Conservation (phyloP, 805 yeast species). For the Citeromyces matritensis region DNA sequence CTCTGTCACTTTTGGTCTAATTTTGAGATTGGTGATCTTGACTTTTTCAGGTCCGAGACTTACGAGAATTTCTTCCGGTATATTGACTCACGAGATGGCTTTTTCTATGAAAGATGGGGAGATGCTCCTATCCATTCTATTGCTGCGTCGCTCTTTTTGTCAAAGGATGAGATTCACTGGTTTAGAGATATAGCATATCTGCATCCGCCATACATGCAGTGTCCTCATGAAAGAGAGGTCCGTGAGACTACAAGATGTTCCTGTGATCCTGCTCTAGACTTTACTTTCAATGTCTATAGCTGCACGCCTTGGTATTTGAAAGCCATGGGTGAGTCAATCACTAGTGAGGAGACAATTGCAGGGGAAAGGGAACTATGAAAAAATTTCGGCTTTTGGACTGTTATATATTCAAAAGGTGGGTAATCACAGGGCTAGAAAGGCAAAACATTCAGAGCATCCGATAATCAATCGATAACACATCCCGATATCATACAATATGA, state of each 20-base stretch:
- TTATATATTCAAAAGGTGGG: too few relatives aligned
- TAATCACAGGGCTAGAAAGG: too few relatives aligned
- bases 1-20: conserved; percentile 77
- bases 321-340: conserved; percentile 2
- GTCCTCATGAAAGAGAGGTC: conserved; percentile 10
- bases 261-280: conserved; percentile 15
- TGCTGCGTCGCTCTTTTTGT: conserved; percentile 19
- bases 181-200: conserved; percentile 16
- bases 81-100: conserved; percentile 60
- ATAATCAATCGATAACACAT: too few relatives aligned
- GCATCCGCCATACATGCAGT: conserved; percentile 17
- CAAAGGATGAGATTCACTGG: conserved; percentile 13
- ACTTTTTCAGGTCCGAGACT: conserved; percentile 40
- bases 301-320: conserved; percentile 4
- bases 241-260: conserved; percentile 10
- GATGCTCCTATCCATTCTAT: conserved; percentile 46
- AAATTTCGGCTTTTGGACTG: too few relatives aligned
- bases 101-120: conserved; percentile 86
- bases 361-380: conserved; percentile 9
- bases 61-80: conserved; percentile 47
- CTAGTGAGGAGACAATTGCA: conserved; percentile 9
- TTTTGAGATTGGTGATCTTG: conserved; percentile 60
- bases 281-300: conserved; percentile 5
- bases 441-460: too few relatives aligned
- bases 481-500: too few relatives aligned